Percentiles rank a stretch among this genome's conserved stretches.
phyloP scores from a whole-genome alignment of 441 rosid species.

The Populus hybrid region DNA sequence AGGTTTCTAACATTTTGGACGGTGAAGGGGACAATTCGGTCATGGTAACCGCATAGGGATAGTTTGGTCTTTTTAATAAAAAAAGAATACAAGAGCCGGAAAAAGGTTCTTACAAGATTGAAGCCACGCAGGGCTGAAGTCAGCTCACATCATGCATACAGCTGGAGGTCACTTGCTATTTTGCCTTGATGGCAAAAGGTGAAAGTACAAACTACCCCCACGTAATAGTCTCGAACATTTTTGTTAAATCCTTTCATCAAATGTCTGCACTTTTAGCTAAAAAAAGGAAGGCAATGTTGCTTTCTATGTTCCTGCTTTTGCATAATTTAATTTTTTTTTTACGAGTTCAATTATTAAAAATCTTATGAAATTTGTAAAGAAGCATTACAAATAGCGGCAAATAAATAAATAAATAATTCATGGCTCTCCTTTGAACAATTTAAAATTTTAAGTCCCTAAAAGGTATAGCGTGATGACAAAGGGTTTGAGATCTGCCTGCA shows the following conservation, averaged over 20 bases:
- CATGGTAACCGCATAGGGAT: not conserved
- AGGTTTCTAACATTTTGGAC: constrained; percentile 1
- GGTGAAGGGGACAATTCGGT: constrained; percentile 16
- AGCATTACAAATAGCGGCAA: too few species aligned
- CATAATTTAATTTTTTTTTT: not conserved
- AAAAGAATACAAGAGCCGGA: not conserved
- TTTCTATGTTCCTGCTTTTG: not conserved
- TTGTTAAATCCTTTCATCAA: not conserved
- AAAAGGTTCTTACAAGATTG: not conserved
- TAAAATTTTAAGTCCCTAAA: too few species aligned
- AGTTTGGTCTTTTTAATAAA: not conserved
- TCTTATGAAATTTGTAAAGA: too few species aligned
- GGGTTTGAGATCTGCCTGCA: too few species aligned
- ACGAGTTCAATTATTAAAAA: too few species aligned
- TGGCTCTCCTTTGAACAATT: too few species aligned
- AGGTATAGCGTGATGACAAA: too few species aligned
- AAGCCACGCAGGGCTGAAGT: constrained; percentile 44
- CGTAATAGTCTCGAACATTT: too few species aligned
- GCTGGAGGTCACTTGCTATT: constrained; percentile 37
- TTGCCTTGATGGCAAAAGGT: constrained; percentile 3
- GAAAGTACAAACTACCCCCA: constrained; percentile 30
- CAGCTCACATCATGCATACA: constrained; percentile 58
- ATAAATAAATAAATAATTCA: too few species aligned
- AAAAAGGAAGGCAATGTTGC: not conserved
- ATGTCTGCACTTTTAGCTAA: not conserved